phyloP scores from a whole-genome alignment of 331 rosid species.

The Telfairia occidentalis region DNA sequence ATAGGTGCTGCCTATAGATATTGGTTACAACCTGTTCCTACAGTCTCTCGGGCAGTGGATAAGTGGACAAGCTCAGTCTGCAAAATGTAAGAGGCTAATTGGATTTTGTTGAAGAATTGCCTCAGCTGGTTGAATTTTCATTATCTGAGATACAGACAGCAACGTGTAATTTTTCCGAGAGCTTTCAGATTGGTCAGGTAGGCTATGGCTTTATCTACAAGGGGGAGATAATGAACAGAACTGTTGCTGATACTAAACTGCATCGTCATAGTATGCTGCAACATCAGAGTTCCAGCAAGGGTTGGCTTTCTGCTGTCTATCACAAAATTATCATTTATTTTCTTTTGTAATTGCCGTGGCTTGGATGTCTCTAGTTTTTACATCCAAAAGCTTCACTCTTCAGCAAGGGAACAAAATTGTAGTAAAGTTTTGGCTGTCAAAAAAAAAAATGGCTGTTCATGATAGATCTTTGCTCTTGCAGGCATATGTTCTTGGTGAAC shows the following conservation, averaged over 20 bases:
- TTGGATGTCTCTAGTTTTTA: not conserved
- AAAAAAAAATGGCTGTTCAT: not conserved
- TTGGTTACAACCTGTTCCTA: too few relatives aligned
- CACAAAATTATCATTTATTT: not conserved
- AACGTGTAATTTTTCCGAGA: conserved; percentile 72
- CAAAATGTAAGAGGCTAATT: conserved; percentile 38
- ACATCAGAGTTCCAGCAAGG: conserved; percentile 68
- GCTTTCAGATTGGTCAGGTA: conserved; percentile 54
- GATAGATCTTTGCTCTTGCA: conserved; percentile 17
- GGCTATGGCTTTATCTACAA: conserved; percentile 62
- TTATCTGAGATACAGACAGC: conserved; percentile 66
- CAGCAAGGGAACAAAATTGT: not conserved
- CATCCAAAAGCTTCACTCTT: too few relatives aligned
- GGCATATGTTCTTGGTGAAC: conserved; percentile 72
- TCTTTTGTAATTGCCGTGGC: not conserved
- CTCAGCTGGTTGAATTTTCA: conserved; percentile 65
- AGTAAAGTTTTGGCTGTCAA: not conserved
- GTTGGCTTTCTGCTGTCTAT: conserved; percentile 17
- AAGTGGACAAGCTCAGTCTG: conserved; percentile 45
- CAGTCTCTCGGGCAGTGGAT: conserved; percentile 72
- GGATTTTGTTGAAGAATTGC: conserved; percentile 54
- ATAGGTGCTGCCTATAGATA: too few relatives aligned
- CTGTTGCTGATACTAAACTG: conserved; percentile 60
- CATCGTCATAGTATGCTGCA: conserved; percentile 54
- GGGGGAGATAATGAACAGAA: conserved; percentile 81